Conservation (phyloP, 805 yeast genomes). For the Myxozyma monticola region DNA sequence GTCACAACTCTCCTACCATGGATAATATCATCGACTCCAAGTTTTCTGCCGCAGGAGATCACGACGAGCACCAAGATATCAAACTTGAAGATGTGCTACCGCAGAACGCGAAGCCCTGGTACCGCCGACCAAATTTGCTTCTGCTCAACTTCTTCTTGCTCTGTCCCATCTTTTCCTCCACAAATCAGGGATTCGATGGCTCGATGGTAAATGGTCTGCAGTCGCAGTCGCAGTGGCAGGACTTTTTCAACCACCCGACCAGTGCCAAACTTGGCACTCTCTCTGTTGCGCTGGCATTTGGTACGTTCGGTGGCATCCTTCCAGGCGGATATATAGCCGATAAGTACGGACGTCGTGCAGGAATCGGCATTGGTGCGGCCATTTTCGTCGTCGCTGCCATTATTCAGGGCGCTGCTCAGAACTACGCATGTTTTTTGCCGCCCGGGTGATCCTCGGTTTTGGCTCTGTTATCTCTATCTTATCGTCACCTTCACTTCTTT, state of each 20-base stretch:
- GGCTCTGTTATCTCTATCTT: constrained; percentile 2
- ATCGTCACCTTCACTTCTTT: constrained; percentile 10
- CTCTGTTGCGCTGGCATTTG: constrained; percentile 47
- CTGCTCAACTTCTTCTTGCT: neutral
- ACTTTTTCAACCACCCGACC: constrained; percentile 43
- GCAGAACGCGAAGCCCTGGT: constrained; percentile 3
- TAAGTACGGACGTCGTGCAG: constrained; percentile 45
- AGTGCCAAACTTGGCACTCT: constrained; percentile 43
- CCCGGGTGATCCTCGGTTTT: constrained; percentile 16
- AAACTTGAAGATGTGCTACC: constrained; percentile 9
- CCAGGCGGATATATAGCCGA: constrained; percentile 41
- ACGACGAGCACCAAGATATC: constrained; percentile 1
- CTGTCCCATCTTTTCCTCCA: constrained; percentile 3
- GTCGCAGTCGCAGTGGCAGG: constrained; percentile 46
- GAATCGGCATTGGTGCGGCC: constrained; percentile 7
- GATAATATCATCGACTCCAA: too few species aligned
- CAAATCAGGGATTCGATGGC: constrained; percentile 46
- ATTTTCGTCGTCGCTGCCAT: constrained; percentile 6
- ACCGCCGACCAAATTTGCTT: neutral
- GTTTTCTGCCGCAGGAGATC: too few species aligned
- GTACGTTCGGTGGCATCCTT: constrained; percentile 33
- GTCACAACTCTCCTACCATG: too few species aligned
- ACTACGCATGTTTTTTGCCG: constrained; percentile 17
- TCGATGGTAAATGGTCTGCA: constrained; percentile 55
- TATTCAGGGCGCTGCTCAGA: constrained; percentile 11